Conservation (phyloP, 352 stramenopile genomes). For the Phytophthora ohioensis region DNA sequence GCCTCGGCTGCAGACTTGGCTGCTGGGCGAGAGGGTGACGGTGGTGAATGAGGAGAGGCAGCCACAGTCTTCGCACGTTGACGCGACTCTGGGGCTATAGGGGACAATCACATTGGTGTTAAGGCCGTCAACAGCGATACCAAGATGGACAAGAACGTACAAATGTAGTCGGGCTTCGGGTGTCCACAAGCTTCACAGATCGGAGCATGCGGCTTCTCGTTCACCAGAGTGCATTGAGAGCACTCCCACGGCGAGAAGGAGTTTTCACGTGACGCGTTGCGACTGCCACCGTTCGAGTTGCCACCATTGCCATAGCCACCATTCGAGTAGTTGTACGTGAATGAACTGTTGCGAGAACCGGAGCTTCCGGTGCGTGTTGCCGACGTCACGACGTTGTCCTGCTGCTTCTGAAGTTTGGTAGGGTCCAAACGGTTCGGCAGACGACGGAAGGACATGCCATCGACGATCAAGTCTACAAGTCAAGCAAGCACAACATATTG, state of each 20-base stretch:
- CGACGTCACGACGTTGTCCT: slow-evolving; percentile 41
- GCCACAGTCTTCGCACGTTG: slow-evolving; percentile 58
- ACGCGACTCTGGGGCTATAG: slow-evolving; percentile 53
- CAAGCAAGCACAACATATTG: background rate
- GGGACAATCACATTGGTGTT: background rate
- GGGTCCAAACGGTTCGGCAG: slow-evolving; percentile 72
- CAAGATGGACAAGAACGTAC: slow-evolving; percentile 38
- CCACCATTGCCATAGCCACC: slow-evolving; percentile 19
- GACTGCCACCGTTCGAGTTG: slow-evolving; percentile 36
- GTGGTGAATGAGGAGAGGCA: slow-evolving; percentile 31
- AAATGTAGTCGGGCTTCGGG: slow-evolving; percentile 69
- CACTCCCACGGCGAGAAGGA: slow-evolving; percentile 82
- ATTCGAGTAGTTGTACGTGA: slow-evolving; percentile 57
- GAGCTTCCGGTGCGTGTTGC: slow-evolving; percentile 29
- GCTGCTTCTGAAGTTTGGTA: slow-evolving; percentile 41
- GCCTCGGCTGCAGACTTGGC: slow-evolving; percentile 33
- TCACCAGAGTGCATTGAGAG: slow-evolving; percentile 77
- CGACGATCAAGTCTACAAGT: slow-evolving; percentile 77
- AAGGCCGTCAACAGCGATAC: background rate
- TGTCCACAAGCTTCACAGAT: slow-evolving; percentile 79
- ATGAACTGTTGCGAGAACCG: slow-evolving; percentile 42
- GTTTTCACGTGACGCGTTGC: slow-evolving; percentile 52
- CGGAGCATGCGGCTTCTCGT: slow-evolving; percentile 76
- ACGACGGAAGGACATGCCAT: slow-evolving; percentile 81
- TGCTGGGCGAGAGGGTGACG: slow-evolving; percentile 11